These are phyloP conservation scores for Tricholoma terreum DNA, from an alignment of 768 basidiomycete genomes.

Conservation along the genomic window DNA sequence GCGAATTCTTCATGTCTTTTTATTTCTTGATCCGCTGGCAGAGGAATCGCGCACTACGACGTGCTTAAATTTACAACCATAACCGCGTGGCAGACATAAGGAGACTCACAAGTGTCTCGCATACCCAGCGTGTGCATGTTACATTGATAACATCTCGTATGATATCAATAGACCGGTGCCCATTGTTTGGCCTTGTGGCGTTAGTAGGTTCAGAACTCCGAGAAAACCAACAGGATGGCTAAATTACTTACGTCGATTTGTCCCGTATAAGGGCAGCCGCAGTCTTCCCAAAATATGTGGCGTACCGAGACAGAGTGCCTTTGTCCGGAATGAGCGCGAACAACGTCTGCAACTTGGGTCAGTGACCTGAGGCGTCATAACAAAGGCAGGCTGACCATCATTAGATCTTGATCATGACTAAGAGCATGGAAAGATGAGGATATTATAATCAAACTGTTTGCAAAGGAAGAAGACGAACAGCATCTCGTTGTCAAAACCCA, in stretches of 20 bases:
- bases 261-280: constrained; percentile 11
- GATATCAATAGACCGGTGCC: constrained; percentile 16
- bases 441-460: neutral
- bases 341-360: constrained; percentile 10
- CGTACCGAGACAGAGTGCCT: constrained; percentile 13
- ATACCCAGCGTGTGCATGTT: constrained; percentile 26
- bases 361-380: neutral
- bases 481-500: constrained; percentile 17
- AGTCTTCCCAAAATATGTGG: constrained; percentile 13
- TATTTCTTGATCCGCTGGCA: neutral
- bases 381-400: constrained; percentile 14
- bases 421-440: neutral
- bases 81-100: neutral
- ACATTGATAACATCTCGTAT: constrained; percentile 23
- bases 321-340: constrained; percentile 18
- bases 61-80: neutral
- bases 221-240: neutral
- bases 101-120: constrained; percentile 20
- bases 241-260: constrained; percentile 5
- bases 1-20: constrained; percentile 13
- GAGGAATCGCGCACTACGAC: constrained; percentile 7
- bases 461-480: constrained; percentile 10
- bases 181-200: constrained; percentile 6
- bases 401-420: constrained; percentile 20
- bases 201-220: neutral